Conservation (phyloP, 352 stramenopile genomes). For the Globisporangium emineosum region DNA sequence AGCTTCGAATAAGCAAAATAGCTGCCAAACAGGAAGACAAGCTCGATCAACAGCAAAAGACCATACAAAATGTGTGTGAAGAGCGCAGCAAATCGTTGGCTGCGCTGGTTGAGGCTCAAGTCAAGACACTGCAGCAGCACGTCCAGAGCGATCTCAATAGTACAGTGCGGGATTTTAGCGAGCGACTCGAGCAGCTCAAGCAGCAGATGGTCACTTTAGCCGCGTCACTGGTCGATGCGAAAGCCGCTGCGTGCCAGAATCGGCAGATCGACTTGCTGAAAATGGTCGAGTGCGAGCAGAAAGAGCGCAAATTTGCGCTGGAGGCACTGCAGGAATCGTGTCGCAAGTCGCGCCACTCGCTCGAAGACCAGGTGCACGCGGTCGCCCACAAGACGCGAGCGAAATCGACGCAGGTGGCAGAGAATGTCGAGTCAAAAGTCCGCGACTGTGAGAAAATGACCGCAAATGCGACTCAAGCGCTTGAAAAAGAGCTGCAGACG, state of each 20-base stretch:
- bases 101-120: slow-evolving; percentile 12
- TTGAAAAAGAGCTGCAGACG: slow-evolving; percentile 16
- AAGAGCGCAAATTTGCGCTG: slow-evolving; percentile 37
- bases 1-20: neutral
- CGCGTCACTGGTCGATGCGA: slow-evolving; percentile 21
- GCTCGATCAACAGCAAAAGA: neutral
- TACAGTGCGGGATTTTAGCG: neutral
- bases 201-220: slow-evolving; percentile 22
- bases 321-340: slow-evolving; percentile 40
- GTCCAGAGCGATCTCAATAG: slow-evolving; percentile 14
- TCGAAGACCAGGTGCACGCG: slow-evolving; percentile 51
- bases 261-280: slow-evolving; percentile 31
- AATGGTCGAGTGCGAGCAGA: slow-evolving; percentile 43
- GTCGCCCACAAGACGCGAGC: slow-evolving; percentile 35
- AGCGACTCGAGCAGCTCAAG: slow-evolving; percentile 15
- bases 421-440: slow-evolving; percentile 34
- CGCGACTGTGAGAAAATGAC: slow-evolving; percentile 29
- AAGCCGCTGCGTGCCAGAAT: slow-evolving; percentile 24
- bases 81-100: neutral
- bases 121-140: slow-evolving; percentile 23
- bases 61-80: neutral
- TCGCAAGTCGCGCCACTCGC: slow-evolving; percentile 36
- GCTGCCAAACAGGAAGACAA: neutral
- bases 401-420: slow-evolving; percentile 25
- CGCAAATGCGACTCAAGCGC: slow-evolving; percentile 9